phyloP scores from a whole-genome alignment of 1,284 basidiomycete genomes.

The Leccinum pachyderme region DNA sequence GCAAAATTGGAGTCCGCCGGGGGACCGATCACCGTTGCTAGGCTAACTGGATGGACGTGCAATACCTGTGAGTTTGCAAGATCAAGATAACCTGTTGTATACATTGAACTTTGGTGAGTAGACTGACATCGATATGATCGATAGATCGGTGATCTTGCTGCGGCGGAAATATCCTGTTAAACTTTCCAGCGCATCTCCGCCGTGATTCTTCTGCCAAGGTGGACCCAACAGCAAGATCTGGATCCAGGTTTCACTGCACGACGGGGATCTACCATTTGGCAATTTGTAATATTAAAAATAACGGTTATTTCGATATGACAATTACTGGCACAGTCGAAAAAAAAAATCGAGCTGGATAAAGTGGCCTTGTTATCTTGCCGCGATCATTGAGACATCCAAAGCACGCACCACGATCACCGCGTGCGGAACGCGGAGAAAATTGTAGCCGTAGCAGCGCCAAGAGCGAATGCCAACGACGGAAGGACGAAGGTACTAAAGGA shows the following conservation, averaged over 20 bases:
- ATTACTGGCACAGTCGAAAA: background rate
- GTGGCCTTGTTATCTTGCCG: constrained; percentile 1
- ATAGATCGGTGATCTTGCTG: background rate
- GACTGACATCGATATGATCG: background rate
- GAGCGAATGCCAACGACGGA: constrained; percentile 22
- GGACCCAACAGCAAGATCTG: background rate
- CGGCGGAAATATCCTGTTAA: background rate
- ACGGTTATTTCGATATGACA: background rate
- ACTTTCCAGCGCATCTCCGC: background rate
- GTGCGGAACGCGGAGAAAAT: constrained; percentile 18
- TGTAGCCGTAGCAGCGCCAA: constrained; percentile 18
- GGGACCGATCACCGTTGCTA: background rate
- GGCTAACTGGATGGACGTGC: background rate
- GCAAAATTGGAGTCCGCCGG: background rate
- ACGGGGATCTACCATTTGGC: no score
- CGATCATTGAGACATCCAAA: background rate
- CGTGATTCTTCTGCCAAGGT: background rate
- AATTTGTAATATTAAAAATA: background rate
- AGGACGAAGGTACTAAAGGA: constrained; percentile 15
- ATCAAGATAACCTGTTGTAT: background rate
- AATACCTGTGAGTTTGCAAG: background rate
- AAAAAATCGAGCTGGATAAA: background rate
- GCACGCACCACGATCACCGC: constrained; percentile 23
- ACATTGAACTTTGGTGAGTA: no score
- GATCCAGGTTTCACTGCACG: background rate